These are phyloP conservation scores for Emergomyces africanus DNA, from an alignment of 2,329 filamentous ascomycete genomes.

Conservation along the genomic window DNA sequence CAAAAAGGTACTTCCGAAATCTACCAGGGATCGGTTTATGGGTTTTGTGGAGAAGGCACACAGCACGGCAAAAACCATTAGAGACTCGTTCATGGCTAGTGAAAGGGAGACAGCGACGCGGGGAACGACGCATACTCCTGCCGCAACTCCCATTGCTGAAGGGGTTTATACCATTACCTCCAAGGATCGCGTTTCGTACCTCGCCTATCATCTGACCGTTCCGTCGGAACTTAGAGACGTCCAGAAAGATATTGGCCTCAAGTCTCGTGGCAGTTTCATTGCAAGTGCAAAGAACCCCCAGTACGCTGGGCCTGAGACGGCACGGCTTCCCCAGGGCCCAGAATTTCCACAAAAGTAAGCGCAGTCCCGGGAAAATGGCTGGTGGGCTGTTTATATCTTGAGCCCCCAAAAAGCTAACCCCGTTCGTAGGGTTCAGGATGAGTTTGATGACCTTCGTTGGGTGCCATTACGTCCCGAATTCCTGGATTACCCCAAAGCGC, in stretches of 20 bases:
- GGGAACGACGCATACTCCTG: slow-evolving; percentile 54
- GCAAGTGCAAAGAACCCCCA: slow-evolving; percentile 70
- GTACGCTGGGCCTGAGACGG: slow-evolving; percentile 41
- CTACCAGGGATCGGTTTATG: slow-evolving; percentile 58
- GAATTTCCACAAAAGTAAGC: slow-evolving; percentile 58
- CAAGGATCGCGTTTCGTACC: slow-evolving; percentile 57
- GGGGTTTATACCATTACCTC: slow-evolving; percentile 73
- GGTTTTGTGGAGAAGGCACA: slow-evolving; percentile 69
- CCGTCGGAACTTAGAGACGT: slow-evolving; percentile 57
- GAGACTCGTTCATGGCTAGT: slow-evolving; percentile 55
- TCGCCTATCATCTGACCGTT: slow-evolving; percentile 68
- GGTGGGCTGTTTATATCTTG: background rate
- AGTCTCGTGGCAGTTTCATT: slow-evolving; percentile 61
- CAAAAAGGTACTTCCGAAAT: slow-evolving; percentile 69
- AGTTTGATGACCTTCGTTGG: slow-evolving; percentile 65
- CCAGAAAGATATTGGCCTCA: slow-evolving; percentile 62
- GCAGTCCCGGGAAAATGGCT: too few relatives aligned
- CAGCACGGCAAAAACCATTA: slow-evolving; percentile 54
- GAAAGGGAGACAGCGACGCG: slow-evolving; percentile 66
- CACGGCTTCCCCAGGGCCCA: slow-evolving; percentile 50
- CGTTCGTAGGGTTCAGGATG: slow-evolving; percentile 49
- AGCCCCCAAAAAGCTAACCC: background rate
- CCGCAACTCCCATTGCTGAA: slow-evolving; percentile 65
- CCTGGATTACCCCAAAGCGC: slow-evolving; percentile 60
- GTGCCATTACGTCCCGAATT: slow-evolving; percentile 58